Percentiles rank a stretch among this genome's conserved stretches.
Conservation (phyloP, 768 basidiomycete species). For the Trametes gibbosa region DNA sequence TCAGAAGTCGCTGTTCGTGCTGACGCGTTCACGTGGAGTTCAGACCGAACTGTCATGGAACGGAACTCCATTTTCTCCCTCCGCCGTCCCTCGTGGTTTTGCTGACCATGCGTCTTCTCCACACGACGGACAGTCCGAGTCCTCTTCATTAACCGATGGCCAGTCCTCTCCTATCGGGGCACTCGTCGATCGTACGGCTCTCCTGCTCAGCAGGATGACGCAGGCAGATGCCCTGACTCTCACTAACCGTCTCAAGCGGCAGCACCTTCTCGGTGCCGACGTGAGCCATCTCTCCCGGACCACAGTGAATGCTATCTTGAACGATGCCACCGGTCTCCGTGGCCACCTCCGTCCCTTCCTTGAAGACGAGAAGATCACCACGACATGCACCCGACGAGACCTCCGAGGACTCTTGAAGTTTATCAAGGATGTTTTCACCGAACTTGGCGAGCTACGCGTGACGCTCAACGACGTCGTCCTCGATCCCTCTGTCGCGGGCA, state of each 20-base stretch:
- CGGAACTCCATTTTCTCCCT: conserved; percentile 16
- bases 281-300: conserved; percentile 81
- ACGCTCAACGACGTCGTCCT: conserved; percentile 88
- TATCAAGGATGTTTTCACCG: conserved; percentile 79
- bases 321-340: conserved; percentile 69
- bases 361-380: conserved; percentile 70
- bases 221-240: conserved; percentile 85
- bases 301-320: conserved; percentile 71
- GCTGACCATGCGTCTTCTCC: conserved; percentile 40
- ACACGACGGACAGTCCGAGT: conserved; percentile 67
- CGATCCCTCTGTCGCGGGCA: conserved; percentile 74
- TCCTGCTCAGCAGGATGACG: conserved; percentile 60
- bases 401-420: conserved; percentile 79
- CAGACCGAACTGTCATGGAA: conserved; percentile 24
- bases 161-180: conserved; percentile 46
- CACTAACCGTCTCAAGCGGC: conserved; percentile 86
- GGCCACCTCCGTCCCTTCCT: conserved; percentile 67
- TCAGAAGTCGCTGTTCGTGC: conserved; percentile 47
- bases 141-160: conserved; percentile 66
- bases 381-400: conserved; percentile 72
- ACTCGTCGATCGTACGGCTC: conserved; percentile 60
- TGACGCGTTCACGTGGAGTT: conserved; percentile 48
- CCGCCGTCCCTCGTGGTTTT: conserved; percentile 29
- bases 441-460: conserved; percentile 78
- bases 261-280: conserved; percentile 83